Evolutionary conservation across 495 filamentous ascomycete species (phyloP), one percentile per base, ranked within the genome.

Genomic region (Penicillium turbatum): DNA sequence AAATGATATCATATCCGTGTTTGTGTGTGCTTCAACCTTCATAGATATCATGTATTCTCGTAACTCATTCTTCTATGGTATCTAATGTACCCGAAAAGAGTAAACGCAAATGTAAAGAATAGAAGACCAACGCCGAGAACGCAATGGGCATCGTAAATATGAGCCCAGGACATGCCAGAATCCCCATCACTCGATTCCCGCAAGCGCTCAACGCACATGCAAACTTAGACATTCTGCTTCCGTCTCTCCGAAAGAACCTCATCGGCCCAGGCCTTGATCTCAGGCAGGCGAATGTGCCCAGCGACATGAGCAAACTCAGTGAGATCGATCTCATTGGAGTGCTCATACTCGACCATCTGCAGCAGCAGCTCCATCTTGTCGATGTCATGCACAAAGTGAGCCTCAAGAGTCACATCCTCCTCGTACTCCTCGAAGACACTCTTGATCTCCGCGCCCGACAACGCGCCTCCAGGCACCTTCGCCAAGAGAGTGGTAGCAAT

Each of bases 291-390:
- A 53, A 98, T 85, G 48, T 77, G 79, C n/a, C 62, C 71, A 34
- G 86, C 82, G 43, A 96, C 93, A 51, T 82, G 82, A 19, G 82
- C 69, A 62, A 98, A 97, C 71, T 97, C 93, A 21, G 84, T 79
- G 38, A 98, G 74, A 67, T 97, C 89, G 48, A 88, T 67, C 31
- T 84, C 67, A 26, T 81, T 71, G 11, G 76, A 72, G 60, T 86
- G 88, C 80, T 98, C 93, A 66, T 98, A 98, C 68, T 98, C 93
- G 17, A 96, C 76, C 86, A 96, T 96, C 75, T 98, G 93, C 66
- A 93, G 70, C 40, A 98, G 68, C 34, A 98, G 73, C 73, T 98
- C 93, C 67, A 97, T 84, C 79, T 97, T 96, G 69, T 98, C 93
- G 50, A 98, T 82, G 73, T 97, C 93, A 63, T 98, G 93, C 13